phyloP scores from a whole-genome alignment of 139 green algal species.

The Chlamydomonas incerta region DNA sequence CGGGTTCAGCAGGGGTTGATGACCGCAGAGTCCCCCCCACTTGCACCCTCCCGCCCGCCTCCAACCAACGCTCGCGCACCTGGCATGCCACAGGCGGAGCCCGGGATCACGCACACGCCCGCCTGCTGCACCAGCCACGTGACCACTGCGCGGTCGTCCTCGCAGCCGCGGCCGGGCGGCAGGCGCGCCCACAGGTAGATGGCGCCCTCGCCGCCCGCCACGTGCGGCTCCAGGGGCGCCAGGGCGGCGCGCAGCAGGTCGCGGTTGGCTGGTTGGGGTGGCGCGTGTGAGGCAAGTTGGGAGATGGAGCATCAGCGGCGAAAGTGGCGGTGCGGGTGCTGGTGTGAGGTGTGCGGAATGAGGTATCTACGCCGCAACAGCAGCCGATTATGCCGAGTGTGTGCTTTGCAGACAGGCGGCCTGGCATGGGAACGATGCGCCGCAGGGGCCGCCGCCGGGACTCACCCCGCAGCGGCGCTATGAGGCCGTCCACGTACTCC shows the following conservation, averaged over 20 bases:
- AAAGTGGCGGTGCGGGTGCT: too few relatives aligned
- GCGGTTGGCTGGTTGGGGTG: slow-evolving; percentile 53
- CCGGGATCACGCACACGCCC: slow-evolving; percentile 92
- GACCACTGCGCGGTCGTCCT: slow-evolving; percentile 76
- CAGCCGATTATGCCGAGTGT: too few relatives aligned
- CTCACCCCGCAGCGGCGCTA: slow-evolving; percentile 26
- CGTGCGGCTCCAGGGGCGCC: slow-evolving; percentile 62
- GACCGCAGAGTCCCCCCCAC: too few relatives aligned
- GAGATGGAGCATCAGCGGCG: background rate
- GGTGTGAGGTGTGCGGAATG: too few relatives aligned
- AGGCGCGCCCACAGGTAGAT: slow-evolving; percentile 94
- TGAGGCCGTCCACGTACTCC: slow-evolving; percentile 65
- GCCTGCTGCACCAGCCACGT: slow-evolving; percentile 86
- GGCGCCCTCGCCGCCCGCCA: slow-evolving; percentile 84
- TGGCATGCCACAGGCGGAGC: slow-evolving; percentile 83
- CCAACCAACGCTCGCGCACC: slow-evolving; percentile 53
- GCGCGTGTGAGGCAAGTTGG: background rate
- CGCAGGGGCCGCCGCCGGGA: too few relatives aligned
- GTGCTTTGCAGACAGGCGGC: too few relatives aligned
- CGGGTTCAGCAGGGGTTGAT: too few relatives aligned
- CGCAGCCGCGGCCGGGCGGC: slow-evolving; percentile 66
- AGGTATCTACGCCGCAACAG: too few relatives aligned
- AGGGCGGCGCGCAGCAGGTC: slow-evolving; percentile 74
- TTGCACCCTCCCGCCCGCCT: too few relatives aligned
- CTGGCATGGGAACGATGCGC: too few relatives aligned